A percentile compares a stretch with the other conserved stretches of the same genome.
phyloP scores from a whole-genome alignment of 768 basidiomycete species.

The Polyporus arcularius region DNA sequence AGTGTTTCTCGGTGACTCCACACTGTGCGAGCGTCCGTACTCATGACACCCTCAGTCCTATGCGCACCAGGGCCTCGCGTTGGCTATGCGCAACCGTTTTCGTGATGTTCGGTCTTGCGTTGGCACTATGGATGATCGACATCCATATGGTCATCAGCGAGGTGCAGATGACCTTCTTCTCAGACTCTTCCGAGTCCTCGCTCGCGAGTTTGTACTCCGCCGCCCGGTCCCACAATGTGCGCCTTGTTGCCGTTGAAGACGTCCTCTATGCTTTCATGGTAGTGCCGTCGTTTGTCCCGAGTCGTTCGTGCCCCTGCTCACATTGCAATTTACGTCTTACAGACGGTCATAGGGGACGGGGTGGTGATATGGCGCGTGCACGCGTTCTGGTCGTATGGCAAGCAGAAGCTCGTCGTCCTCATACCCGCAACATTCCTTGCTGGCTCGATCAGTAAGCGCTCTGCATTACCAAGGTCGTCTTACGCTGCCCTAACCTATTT shows the following conservation, averaged over 20 bases:
- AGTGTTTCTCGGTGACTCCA: no score
- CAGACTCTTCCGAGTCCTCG: background rate
- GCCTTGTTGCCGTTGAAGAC: constrained; percentile 9
- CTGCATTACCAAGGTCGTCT: no score
- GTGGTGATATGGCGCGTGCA: constrained; percentile 28
- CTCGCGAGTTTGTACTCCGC: constrained; percentile 6
- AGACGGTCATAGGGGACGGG: constrained; percentile 26
- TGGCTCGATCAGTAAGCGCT: constrained; percentile 19
- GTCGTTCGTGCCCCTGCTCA: background rate
- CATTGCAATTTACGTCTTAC: background rate
- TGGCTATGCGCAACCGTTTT: constrained; percentile 2
- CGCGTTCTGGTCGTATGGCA: constrained; percentile 17
- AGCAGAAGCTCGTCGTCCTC: constrained; percentile 17
- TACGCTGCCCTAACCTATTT: no score
- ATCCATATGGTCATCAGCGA: constrained; percentile 22
- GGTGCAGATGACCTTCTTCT: constrained; percentile 7
- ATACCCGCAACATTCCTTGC: constrained; percentile 17
- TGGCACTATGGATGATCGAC: constrained; percentile 24
- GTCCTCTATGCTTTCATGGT: constrained; percentile 25
- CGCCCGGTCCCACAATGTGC: constrained; percentile 2
- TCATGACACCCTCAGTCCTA: background rate
- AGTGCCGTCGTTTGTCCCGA: background rate
- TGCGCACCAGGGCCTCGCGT: background rate
- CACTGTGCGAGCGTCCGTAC: no score
- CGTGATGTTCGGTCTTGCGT: constrained; percentile 13